These are phyloP conservation scores for Xylariaceae sp. DNA, from an alignment of 2,329 filamentous ascomycete genomes.

Conservation along the genomic window DNA sequence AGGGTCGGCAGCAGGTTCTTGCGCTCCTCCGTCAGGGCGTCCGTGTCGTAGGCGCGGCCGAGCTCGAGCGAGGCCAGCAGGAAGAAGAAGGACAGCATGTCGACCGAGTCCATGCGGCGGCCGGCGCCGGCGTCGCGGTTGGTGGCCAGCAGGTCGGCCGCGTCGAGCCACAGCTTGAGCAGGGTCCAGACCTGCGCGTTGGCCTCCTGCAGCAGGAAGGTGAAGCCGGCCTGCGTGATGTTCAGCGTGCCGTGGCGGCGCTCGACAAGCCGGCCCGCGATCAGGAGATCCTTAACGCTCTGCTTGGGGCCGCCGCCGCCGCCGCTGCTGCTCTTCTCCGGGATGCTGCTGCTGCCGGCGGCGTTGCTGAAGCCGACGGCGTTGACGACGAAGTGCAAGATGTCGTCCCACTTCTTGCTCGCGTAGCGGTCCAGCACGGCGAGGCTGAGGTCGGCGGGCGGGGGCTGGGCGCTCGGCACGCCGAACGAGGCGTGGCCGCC, in stretches of 20 bases:
- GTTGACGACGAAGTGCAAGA: constrained; percentile 90
- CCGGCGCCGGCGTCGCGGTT: constrained; percentile 28
- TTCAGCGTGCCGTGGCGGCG: constrained; percentile 45
- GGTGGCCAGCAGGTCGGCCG: constrained; percentile 53
- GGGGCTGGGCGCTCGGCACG: constrained; percentile 63
- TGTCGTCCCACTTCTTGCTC: constrained; percentile 86
- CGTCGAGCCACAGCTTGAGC: constrained; percentile 85
- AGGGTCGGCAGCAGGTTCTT: constrained; percentile 85
- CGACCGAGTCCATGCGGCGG: constrained; percentile 75
- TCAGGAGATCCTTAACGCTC: constrained; percentile 77
- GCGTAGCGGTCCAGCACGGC: constrained; percentile 78
- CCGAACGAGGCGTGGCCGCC: constrained; percentile 85
- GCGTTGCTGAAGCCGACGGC: constrained; percentile 50
- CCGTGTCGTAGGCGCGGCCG: constrained; percentile 82
- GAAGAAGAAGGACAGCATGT: constrained; percentile 94
- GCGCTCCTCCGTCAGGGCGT: constrained; percentile 73
- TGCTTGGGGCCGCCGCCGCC: constrained; percentile 52
- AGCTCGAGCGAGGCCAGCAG: constrained; percentile 89
- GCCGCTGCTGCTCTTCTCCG: constrained; percentile 26
- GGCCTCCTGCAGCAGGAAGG: constrained; percentile 87
- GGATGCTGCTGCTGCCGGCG: constrained; percentile 29
- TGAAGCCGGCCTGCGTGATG: constrained; percentile 91
- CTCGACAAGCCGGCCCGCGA: constrained; percentile 75
- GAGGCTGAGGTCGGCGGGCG: constrained; percentile 57
- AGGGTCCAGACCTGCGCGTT: constrained; percentile 97